Evolutionary conservation across 495 filamentous ascomycete genomes (phyloP), one percentile per base, ranked within the genome.

Genomic region (Podospora tetraspora): DNA sequence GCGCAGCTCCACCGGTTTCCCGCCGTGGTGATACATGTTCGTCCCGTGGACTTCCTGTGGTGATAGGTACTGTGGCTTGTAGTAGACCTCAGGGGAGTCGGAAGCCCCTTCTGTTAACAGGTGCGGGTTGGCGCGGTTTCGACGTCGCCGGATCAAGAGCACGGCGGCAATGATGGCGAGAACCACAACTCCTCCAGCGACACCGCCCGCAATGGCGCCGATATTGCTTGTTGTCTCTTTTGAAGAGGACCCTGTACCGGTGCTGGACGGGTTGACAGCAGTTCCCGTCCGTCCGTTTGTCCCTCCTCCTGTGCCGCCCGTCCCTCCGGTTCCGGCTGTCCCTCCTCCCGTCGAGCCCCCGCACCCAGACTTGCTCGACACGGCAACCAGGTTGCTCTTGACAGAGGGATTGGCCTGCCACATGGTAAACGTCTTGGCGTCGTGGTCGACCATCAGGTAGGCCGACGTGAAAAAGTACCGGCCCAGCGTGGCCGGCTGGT

Each of bases 401-500:
- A 8, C n/a, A 0, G 69, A 62, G 0, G 69, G 68, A 30, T 73
- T 71, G 9, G 72, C 69, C 30, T 76, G 65, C 67, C 75, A 75
- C 19, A 76, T 29, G n/a, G 71, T 73, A 12, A 77, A 77, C 10
- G 61, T 63, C n/a, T 68, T 30, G 22, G 70, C 68, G 19, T 76
- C 75, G 22, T 78, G 69, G 57, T 82, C 72, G 22, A 82, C 77
- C 43, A 78, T 70, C 9, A 83, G 69, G 43, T 83, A 82, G 2
- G 79, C 75, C 13, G 73, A 61, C 7, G 78, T 79, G 32, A 84
- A 72, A 66, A 84, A 84, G 11, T 75, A 73, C 19, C 74, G 72
- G 24, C 81, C 82, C 6, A 83, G 68, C 25, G 77, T 67, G 0
- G 76, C 68, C 8, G 72, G 68, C 56, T 80, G 76, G 25, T 75